Evolutionary conservation across 345 rosid genomes (phyloP), one percentile per base, ranked within the genome.

Genomic region (Excoecaria agallocha): DNA sequence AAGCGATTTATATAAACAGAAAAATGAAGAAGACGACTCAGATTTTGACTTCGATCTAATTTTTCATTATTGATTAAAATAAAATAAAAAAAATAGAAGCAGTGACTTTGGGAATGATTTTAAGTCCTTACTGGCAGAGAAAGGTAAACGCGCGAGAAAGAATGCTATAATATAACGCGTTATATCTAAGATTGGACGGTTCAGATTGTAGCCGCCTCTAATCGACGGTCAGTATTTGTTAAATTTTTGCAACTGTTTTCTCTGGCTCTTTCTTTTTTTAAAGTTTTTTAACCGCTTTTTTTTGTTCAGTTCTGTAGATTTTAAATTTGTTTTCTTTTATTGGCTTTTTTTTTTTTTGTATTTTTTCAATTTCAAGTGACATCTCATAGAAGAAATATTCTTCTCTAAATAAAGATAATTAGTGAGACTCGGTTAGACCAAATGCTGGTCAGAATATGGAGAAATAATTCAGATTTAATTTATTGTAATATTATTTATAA

Each of bases 81-180:
- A 1, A 1, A 5, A 10, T n/a, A 17, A 17, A 9, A 51, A 35
- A 24, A 25, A 13, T 11, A 3, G 19, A 60, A 9, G n/a, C 3
- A n/a, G 39, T 3, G 65, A 60, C 65, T 60, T 60, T 60, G 22
- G 38, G n/a, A 39, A 30, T 30, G 2, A 30, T 30, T 11, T 30
- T 9, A 43, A 63, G 68, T 30, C 2, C 30, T 87, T 88, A n/a
- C n/a, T n/a, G n/a, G n/a, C n/a, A n/a, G n/a, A 20, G 77, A n/a
- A 24, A 55, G 69, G 89, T 83, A 77, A 82, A 86, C 81, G 84
- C 77, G 77, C 68, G 80, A 74, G 70, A 20, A 2, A 43, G 10
- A 6, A 43, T 4, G n/a, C n/a, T 15, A 57, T 46, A 57, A 45
- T 2, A 0, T 15, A 12, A 73, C 65, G 70, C 69, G 76, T 54